Conservation (phyloP, 768 basidiomycete species). For the Aureoboletus auriporus region DNA sequence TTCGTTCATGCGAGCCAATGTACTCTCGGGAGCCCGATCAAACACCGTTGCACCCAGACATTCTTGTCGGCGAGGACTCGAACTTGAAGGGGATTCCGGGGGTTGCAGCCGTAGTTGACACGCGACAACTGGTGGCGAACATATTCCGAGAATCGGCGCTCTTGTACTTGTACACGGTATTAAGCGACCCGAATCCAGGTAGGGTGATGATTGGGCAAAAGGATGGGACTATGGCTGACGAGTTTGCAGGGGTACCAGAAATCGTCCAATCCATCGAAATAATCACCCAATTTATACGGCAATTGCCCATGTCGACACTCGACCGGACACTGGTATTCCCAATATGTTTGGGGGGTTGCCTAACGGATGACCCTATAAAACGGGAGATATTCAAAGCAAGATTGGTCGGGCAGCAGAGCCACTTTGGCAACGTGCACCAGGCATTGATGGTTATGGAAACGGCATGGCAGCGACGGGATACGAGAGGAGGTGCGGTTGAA, state of each 20-base stretch:
- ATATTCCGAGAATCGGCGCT: slow-evolving; percentile 65
- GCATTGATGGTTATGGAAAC: slow-evolving; percentile 61
- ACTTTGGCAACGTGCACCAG: slow-evolving; percentile 57
- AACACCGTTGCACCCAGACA: slow-evolving; percentile 39
- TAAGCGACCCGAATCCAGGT: slow-evolving; percentile 71
- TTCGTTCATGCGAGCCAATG: slow-evolving; percentile 41
- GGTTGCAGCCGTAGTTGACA: slow-evolving; percentile 36
- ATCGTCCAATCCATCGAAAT: slow-evolving; percentile 54
- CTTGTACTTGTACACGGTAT: slow-evolving; percentile 66
- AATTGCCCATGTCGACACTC: slow-evolving; percentile 51
- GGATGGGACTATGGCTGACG: not conserved
- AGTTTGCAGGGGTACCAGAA: slow-evolving; percentile 60
- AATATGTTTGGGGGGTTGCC: slow-evolving; percentile 66
- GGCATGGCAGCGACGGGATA: slow-evolving; percentile 66
- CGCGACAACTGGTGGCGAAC: slow-evolving; percentile 44
- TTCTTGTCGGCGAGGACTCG: slow-evolving; percentile 19
- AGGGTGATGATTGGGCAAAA: slow-evolving; percentile 20
- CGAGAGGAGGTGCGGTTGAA: slow-evolving; percentile 49
- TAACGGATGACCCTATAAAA: slow-evolving; percentile 60
- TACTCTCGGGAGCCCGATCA: slow-evolving; percentile 30
- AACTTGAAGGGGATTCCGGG: slow-evolving; percentile 27
- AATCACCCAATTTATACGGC: slow-evolving; percentile 50
- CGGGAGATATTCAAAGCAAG: slow-evolving; percentile 58
- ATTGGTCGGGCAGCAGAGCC: slow-evolving; percentile 50
- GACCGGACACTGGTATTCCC: slow-evolving; percentile 73